phyloP scores from a whole-genome alignment of 208 protist species.

The Acanthamoeba culbertsoni region DNA sequence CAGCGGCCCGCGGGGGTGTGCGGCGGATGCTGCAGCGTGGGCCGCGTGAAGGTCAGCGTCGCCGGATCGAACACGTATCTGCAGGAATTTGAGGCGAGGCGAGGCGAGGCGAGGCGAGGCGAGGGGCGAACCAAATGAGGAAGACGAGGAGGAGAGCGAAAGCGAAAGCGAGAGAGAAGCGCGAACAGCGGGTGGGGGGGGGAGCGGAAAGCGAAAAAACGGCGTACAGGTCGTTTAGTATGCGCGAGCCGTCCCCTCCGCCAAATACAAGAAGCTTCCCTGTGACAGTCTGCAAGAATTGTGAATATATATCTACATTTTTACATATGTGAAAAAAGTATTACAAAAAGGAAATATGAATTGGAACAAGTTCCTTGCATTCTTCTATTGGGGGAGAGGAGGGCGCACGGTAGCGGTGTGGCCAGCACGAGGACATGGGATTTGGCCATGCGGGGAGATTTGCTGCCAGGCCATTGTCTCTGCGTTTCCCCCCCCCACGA shows the following conservation, averaged over 20 bases:
- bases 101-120: no score
- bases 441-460: neutral
- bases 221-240: constrained; percentile 50
- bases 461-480: constrained; percentile 41
- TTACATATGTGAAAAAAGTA: neutral
- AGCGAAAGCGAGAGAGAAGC: no score
- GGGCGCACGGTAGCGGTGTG: neutral
- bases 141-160: no score
- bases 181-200: no score
- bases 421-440: neutral
- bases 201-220: no score
- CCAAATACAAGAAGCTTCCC: constrained; percentile 32
- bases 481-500: neutral
- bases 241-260: constrained; percentile 35
- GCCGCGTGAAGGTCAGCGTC: constrained; percentile 27
- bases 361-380: no score
- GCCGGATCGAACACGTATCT: constrained; percentile 21
- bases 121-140: no score
- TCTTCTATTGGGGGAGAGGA: no score
- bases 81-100: no score
- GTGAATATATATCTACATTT: no score
- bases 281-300: neutral
- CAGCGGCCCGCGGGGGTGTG: neutral
- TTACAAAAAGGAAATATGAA: neutral
- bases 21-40: neutral